These are phyloP conservation scores for Ceratocystis huliohia DNA, from an alignment of 2,329 filamentous ascomycete genomes.

Conservation along the genomic window DNA sequence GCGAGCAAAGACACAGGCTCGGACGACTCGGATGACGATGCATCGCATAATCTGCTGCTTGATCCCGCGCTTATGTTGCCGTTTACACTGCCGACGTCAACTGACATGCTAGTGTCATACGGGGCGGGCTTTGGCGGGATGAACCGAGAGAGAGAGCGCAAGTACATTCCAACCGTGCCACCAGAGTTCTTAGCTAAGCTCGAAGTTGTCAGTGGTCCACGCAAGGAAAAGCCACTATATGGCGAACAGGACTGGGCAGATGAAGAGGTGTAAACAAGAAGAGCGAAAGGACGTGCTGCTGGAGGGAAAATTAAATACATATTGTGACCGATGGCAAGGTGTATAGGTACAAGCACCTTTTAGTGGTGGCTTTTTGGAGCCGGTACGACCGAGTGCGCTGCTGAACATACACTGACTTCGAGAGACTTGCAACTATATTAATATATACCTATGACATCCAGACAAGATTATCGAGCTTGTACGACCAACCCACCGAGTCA, in stretches of 20 bases:
- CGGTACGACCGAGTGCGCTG: neutral
- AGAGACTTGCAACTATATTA: neutral
- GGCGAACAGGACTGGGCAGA: constrained; percentile 55
- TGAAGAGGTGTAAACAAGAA: constrained; percentile 38
- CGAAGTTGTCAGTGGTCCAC: constrained; percentile 43
- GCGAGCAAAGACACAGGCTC: constrained; percentile 23
- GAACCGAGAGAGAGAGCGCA: constrained; percentile 80
- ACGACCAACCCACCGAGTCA: neutral
- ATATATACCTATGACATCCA: neutral
- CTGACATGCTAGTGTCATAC: constrained; percentile 92
- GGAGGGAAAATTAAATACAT: neutral
- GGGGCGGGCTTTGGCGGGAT: constrained; percentile 88
- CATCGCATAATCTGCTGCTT: constrained; percentile 63
- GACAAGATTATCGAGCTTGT: neutral
- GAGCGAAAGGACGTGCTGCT: neutral
- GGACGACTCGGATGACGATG: constrained; percentile 41
- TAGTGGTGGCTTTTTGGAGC: neutral
- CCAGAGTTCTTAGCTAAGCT: constrained; percentile 85
- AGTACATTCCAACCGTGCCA: constrained; percentile 91
- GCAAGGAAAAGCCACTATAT: constrained; percentile 42
- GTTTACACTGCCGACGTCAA: constrained; percentile 88
- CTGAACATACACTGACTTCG: neutral
- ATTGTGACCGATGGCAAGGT: neutral
- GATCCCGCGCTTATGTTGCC: constrained; percentile 88
- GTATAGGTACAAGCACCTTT: neutral